Evolutionary conservation across 257 asterid species (phyloP).

Genomic region (Anisodus tanguticus): DNA sequence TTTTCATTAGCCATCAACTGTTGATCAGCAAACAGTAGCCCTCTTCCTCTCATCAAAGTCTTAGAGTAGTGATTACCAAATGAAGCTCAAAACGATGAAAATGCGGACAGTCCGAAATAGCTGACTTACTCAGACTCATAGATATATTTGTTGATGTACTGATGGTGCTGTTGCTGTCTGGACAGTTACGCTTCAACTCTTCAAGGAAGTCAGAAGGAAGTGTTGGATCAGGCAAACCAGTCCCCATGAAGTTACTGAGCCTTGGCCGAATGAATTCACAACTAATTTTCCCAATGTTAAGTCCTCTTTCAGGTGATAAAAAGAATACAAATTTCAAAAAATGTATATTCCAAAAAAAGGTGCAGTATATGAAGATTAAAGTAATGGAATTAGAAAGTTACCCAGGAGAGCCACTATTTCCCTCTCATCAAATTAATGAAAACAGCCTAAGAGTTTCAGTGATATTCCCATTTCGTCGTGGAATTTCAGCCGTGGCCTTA

Average conservation of each 20-base stretch:
- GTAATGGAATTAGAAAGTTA: too few species aligned
- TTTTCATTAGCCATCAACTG: slow-evolving; percentile 26
- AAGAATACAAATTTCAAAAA: too few species aligned
- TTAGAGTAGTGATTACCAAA: slow-evolving; percentile 40
- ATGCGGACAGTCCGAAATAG: too few species aligned
- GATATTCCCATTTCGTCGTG: too few species aligned
- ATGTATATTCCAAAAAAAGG: too few species aligned
- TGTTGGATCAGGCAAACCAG: not conserved
- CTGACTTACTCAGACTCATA: too few species aligned
- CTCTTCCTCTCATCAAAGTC: not conserved
- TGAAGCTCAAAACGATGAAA: not conserved
- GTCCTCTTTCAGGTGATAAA: too few species aligned
- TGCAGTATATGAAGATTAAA: too few species aligned
- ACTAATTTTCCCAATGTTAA: not conserved
- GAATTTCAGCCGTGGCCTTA: too few species aligned
- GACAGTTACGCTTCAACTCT: slow-evolving; percentile 27
- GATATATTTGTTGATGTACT: not conserved
- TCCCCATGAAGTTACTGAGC: not conserved
- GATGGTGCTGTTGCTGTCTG: not conserved
- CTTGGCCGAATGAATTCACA: slow-evolving; percentile 11
- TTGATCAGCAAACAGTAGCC: slow-evolving; percentile 37
- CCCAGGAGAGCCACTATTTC: too few species aligned
- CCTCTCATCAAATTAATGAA: too few species aligned
- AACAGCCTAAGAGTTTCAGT: too few species aligned
- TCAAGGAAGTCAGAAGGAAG: not conserved